phyloP scores from a whole-genome alignment of 106 monocot genomes.

The Gastrodia elata region DNA sequence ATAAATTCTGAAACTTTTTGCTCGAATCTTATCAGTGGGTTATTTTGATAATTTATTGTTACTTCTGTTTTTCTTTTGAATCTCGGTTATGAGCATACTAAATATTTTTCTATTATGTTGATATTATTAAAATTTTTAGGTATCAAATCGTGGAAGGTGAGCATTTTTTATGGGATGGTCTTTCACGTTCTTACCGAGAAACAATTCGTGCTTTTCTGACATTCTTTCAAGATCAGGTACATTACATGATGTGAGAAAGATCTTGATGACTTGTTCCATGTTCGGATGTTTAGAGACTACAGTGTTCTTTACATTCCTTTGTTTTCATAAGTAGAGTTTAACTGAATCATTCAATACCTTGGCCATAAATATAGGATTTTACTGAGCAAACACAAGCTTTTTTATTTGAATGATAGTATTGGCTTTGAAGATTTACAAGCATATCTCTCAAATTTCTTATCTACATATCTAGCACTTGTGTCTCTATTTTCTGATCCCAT shows the following conservation, averaged over 20 bases:
- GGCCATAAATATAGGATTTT: too few species aligned
- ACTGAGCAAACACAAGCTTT: background rate
- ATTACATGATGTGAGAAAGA: background rate
- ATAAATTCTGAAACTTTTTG: slow-evolving; percentile 2
- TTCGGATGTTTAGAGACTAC: background rate
- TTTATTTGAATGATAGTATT: background rate
- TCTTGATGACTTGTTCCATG: background rate
- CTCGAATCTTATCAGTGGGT: background rate
- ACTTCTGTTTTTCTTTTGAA: slow-evolving; percentile 17
- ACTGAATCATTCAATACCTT: background rate
- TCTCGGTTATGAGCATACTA: slow-evolving; percentile 6
- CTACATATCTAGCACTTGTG: too few species aligned
- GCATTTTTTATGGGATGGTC: slow-evolving; percentile 79
- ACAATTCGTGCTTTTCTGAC: slow-evolving; percentile 84
- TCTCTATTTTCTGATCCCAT: too few species aligned
- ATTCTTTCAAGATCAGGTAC: slow-evolving; percentile 97
- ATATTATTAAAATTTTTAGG: slow-evolving; percentile 52
- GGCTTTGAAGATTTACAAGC: too few species aligned
- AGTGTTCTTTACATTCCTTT: background rate
- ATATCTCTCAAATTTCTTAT: too few species aligned
- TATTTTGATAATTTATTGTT: slow-evolving; percentile 1
- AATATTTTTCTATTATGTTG: slow-evolving; percentile 21
- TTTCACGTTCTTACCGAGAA: slow-evolving; percentile 83
- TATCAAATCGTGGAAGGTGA: slow-evolving; percentile 86
- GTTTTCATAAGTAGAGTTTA: background rate